Base-by-base conservation (phyloP, 257 asterid species). In the Osmanthus fragrans region DNA sequence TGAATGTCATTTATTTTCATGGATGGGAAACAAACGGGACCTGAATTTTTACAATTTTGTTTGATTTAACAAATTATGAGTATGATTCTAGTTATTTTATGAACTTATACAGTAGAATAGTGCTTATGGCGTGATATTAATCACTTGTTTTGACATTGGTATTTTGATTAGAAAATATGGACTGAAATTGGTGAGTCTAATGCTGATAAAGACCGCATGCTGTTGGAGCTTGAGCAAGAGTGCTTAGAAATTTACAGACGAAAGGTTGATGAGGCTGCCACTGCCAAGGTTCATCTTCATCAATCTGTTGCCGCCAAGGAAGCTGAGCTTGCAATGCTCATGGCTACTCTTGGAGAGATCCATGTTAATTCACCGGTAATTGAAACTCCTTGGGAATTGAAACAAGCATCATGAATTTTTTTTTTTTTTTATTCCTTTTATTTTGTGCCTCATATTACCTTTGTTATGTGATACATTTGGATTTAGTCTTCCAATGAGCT, bases 301-400 rank as follows among this genome's bases (percentile, higher is more conserved):
- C 99, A 95, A 63, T 82, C 89, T 73, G 88, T 95, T 74, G 97
- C 92, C 63, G 91, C 98, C 76, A 90, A 84, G 84, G 99, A 95
- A 85, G 98, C 99, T 36, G 99, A 95, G 87, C 85, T 93, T 64
- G 92, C 97, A 19, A 91, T 91, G 77, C 94, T 95, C 23, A 83
- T 87, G 92, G 99, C 99, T 76, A 86, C 94, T 74, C 97, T 95
- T 21, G 99, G 97, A 39, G 97, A 95, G 77, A 76, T 77, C 77
- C 86, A 83, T 79, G 77, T 78, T 63, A 88, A 80, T 72, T 90
- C 88, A 15, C 92, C 84, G 86, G 99, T 94, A 91, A 82, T 66
- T 76, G 66, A 82, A 23, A 32, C 32, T 72, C 64, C 75, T 63
- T 7, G 45, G 65, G 47, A 23, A 39, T 42, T 66, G 16, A 73